These are phyloP conservation scores for Oryza longistaminata DNA, from an alignment of 176 grass and related monocot species.

Conservation along the genomic window DNA sequence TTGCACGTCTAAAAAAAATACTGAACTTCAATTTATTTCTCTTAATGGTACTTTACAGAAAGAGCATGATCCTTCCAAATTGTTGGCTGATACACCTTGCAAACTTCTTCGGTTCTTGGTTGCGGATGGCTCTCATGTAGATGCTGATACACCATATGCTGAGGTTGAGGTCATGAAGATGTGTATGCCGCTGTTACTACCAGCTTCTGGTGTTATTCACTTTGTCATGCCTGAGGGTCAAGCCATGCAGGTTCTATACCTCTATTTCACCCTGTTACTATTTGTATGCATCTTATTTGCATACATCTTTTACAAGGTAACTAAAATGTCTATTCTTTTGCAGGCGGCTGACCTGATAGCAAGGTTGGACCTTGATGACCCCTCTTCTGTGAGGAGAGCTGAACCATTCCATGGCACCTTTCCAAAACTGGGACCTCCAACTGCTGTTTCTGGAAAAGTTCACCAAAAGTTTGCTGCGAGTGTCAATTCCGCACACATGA, in stretches of 20 bases:
- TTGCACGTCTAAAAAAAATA: conserved; percentile 12
- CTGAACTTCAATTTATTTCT: neutral
- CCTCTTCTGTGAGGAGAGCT: conserved; percentile 91
- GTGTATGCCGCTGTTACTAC: conserved; percentile 98
- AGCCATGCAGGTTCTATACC: conserved; percentile 72
- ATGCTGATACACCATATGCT: conserved; percentile 89
- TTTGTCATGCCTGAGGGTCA: conserved; percentile 96
- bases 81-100: conserved; percentile 95
- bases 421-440: conserved; percentile 86
- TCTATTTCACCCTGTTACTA: neutral
- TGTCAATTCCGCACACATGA: conserved; percentile 82
- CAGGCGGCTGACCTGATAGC: conserved; percentile 91
- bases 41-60: conserved; percentile 63
- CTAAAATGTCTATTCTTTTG: conserved; percentile 28
- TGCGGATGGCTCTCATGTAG: conserved; percentile 84
- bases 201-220: conserved; percentile 90
- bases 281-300: neutral
- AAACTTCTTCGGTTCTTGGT: conserved; percentile 98
- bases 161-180: conserved; percentile 99
- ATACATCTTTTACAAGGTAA: conserved; percentile 14
- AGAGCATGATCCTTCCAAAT: conserved; percentile 96
- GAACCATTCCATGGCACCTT: conserved; percentile 92
- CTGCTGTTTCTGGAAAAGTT: conserved; percentile 92
- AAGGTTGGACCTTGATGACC: conserved; percentile 90
- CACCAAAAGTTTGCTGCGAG: conserved; percentile 88